Percentiles rank a stretch among this genome's conserved stretches.
Evolutionary conservation across 768 basidiomycete species (phyloP).

Genomic region (Scleroderma citrinum): DNA sequence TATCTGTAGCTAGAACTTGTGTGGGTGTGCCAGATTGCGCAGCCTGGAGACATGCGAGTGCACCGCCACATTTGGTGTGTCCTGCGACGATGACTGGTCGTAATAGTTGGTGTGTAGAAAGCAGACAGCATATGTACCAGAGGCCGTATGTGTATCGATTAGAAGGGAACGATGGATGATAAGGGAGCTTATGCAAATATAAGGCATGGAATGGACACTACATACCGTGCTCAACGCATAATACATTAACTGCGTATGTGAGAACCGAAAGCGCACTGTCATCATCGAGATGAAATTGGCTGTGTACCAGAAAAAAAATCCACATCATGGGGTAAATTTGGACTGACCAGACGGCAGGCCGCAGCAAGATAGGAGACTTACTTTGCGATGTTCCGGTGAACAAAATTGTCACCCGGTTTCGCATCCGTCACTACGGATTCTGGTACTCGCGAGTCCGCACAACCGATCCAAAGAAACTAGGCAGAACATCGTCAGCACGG

Average conservation of each 20-base stretch:
- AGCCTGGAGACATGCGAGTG: conserved; percentile 46
- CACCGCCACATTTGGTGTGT: conserved; percentile 81
- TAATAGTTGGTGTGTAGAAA: neutral
- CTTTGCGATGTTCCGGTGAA: conserved; percentile 89
- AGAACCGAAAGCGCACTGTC: conserved; percentile 67
- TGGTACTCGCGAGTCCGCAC: conserved; percentile 84
- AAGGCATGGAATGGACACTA: conserved; percentile 14
- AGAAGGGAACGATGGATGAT: too few relatives aligned
- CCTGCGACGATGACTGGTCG: conserved; percentile 76
- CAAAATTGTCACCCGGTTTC: conserved; percentile 82
- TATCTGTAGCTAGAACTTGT: conserved; percentile 22
- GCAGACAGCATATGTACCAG: too few relatives aligned
- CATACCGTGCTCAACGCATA: conserved; percentile 76
- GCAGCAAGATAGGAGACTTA: conserved; percentile 28
- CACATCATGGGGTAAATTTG: neutral
- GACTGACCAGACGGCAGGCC: too few relatives aligned
- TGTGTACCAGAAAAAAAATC: conserved; percentile 18
- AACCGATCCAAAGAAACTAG: conserved; percentile 74
- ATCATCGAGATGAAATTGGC: conserved; percentile 72
- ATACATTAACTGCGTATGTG: conserved; percentile 61
- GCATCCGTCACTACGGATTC: conserved; percentile 70
- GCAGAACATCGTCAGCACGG: neutral
- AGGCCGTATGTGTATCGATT: too few relatives aligned
- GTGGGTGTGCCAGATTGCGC: conserved; percentile 29
- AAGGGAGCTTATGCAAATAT: too few relatives aligned